Conservation (phyloP, 192 early-diverging fungal species). For the Coemansia sp. region DNA sequence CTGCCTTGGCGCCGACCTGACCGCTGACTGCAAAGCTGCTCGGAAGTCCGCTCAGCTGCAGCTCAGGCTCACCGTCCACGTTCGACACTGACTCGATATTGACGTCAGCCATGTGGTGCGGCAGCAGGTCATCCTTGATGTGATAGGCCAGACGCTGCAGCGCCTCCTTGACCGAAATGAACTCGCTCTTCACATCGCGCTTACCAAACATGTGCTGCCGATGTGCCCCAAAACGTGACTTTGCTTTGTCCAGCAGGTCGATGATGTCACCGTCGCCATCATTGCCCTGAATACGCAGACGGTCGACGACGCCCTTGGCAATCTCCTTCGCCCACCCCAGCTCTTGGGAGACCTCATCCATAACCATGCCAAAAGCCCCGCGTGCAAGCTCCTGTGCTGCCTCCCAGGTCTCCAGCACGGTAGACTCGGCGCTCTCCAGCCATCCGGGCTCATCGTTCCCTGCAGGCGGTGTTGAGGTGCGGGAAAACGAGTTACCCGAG, state of each 20-base stretch:
- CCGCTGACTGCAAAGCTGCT: constrained; percentile 29
- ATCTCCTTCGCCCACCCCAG: constrained; percentile 28
- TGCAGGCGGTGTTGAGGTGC: background rate
- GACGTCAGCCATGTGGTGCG: constrained; percentile 32
- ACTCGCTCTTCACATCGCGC: constrained; percentile 22
- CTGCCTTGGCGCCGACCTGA: constrained; percentile 30
- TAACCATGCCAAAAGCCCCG: constrained; percentile 25
- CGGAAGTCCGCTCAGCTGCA: constrained; percentile 27
- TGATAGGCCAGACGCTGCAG: constrained; percentile 60
- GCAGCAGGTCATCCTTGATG: constrained; percentile 58
- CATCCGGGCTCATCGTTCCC: constrained; percentile 8
- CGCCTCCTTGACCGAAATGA: constrained; percentile 64
- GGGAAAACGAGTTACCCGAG: constrained; percentile 43
- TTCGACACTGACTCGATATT: constrained; percentile 22
- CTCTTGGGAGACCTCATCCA: constrained; percentile 19
- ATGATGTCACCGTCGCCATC: constrained; percentile 12
- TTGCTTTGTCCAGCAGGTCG: constrained; percentile 11
- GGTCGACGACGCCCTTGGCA: constrained; percentile 17
- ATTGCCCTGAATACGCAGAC: constrained; percentile 30
- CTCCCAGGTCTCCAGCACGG: constrained; percentile 40
- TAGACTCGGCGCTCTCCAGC: constrained; percentile 19
- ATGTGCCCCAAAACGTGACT: background rate
- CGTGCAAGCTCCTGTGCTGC: constrained; percentile 29
- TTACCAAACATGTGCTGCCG: constrained; percentile 13
- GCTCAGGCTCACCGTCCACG: constrained; percentile 39